Base-by-base conservation (phyloP, 108 stramenopile species). In the Licmophora abbreviata region DNA sequence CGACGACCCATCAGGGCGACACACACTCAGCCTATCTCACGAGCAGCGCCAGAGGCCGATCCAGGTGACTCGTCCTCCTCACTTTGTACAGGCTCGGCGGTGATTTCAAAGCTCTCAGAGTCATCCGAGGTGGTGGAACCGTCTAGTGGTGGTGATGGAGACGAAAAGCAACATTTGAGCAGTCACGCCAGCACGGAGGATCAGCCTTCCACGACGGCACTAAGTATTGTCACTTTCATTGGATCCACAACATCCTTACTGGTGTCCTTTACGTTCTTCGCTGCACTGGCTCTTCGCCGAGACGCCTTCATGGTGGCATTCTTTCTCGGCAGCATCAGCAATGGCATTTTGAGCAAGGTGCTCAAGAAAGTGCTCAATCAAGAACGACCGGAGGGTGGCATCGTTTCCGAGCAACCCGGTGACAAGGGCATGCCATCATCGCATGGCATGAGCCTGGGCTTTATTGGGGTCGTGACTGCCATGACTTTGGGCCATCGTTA, bases 361-460 rank as follows among this genome's bases (percentile, higher is more conserved):
- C 34, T 77, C 32, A 84, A 84, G 55, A 77, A 68, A 47, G 14
- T 83, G 0, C 22, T 88, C 4, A 71, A 79, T 30, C 77, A 81
- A 44, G 67, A 74, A 25, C 71, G 87, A 47, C 87, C 87, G 5
- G 47, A 35, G 32, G 8, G 42, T 55, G 40, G 28, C 41, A 21
- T 18, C 30, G 55, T 22, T 33, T 32, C 50, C 33, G 37, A 34
- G 15, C 71, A 80, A 48, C 89, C 89, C 1, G 81, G 76, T 54
- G 89, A 92, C 60, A 70, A 70, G 20, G 89, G 89, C 0, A 81
- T 81, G 88, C 88, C 88, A 4, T 69, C 67, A 2, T 82, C 79
- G 23, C 89, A 92, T 56, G 89, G 83, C n/a, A 92, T 87, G 85
- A 80, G 78, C 57, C 59, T 92, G 27, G 85, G 83, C 4, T 92